A percentile compares a stretch with the other conserved stretches of the same genome.
Conservation (phyloP, 2,329 filamentous ascomycete species). For the Aspergillus nomiae region DNA sequence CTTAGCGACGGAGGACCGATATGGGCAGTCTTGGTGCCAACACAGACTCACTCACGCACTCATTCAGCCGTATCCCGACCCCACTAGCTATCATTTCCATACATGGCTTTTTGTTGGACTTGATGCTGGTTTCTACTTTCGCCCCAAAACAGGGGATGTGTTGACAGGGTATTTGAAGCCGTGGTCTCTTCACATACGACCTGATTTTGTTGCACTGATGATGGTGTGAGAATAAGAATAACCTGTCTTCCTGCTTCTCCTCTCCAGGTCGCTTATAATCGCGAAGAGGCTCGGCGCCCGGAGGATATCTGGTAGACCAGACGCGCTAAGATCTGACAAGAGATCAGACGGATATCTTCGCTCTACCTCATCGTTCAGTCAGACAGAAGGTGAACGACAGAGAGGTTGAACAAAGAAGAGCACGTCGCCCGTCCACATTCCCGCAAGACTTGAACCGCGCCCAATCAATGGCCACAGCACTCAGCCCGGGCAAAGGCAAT, state of each 20-base stretch:
- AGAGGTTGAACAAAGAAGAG: not conserved
- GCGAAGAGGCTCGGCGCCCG: not conserved
- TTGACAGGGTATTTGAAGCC: not conserved
- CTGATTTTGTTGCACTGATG: not conserved
- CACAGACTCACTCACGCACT: not conserved
- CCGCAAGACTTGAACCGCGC: not conserved
- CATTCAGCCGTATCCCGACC: not conserved
- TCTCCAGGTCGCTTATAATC: not conserved
- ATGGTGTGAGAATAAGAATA: not conserved
- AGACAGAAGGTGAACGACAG: not conserved
- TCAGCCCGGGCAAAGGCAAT: not conserved
- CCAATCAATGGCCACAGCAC: not conserved
- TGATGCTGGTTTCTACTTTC: not conserved
- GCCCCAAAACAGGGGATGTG: too few relatives aligned
- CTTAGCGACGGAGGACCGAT: not conserved
- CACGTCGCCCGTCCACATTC: not conserved
- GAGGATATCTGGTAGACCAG: not conserved
- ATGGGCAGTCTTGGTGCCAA: not conserved
- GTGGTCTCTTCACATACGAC: not conserved
- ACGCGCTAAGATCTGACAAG: not conserved
- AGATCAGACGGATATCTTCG: not conserved
- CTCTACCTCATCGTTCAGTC: not conserved
- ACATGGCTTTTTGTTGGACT: not conserved
- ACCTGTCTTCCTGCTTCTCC: not conserved
- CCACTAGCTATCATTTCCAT: not conserved